A percentile compares a stretch with the other conserved stretches of the same genome.
Conservation (phyloP, 805 yeast genomes). For the Metschnikowia baotianmanensis region DNA sequence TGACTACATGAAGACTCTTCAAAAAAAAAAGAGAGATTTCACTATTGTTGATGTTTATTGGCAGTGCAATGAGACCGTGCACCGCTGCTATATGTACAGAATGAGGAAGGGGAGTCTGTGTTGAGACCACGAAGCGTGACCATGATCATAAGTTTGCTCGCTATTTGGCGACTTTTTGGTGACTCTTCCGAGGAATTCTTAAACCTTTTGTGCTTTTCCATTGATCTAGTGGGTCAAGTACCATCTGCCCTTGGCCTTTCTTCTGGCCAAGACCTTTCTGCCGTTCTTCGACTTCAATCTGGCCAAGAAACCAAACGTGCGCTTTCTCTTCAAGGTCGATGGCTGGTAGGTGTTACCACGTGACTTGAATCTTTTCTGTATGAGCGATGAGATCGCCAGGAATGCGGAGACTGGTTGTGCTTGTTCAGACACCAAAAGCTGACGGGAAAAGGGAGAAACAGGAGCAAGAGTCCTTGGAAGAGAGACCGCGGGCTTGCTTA, state of each 20-base stretch:
- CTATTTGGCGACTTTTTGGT: no score
- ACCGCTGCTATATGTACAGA: slow-evolving; percentile 7
- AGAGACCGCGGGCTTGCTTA: slow-evolving; percentile 9
- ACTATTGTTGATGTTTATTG: no score
- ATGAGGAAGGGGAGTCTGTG: no score
- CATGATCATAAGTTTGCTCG: no score
- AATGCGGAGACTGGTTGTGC: slow-evolving; percentile 16
- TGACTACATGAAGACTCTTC: no score
- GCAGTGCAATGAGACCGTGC: slow-evolving; percentile 1
- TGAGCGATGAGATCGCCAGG: slow-evolving; percentile 33
- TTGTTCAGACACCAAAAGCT: slow-evolving; percentile 5
- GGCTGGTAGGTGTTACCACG: slow-evolving; percentile 97
- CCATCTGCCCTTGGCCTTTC: slow-evolving; percentile 93
- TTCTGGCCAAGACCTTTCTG: slow-evolving; percentile 69
- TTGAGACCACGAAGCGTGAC: no score
- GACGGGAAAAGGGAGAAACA: slow-evolving; percentile 5
- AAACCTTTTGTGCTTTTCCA: no score
- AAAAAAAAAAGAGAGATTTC: no score
- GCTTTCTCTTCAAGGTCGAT: slow-evolving; percentile 82
- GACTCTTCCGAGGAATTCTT: no score
- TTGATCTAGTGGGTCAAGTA: slow-evolving; percentile 67
- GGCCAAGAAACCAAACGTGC: slow-evolving; percentile 85
- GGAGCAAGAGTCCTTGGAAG: no score
- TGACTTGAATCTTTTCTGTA: slow-evolving; percentile 71
- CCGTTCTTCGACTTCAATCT: slow-evolving; percentile 75